These are phyloP conservation scores for Purpureocillium lavendulum DNA, from an alignment of 2,329 filamentous ascomycete species.

Conservation along the genomic window DNA sequence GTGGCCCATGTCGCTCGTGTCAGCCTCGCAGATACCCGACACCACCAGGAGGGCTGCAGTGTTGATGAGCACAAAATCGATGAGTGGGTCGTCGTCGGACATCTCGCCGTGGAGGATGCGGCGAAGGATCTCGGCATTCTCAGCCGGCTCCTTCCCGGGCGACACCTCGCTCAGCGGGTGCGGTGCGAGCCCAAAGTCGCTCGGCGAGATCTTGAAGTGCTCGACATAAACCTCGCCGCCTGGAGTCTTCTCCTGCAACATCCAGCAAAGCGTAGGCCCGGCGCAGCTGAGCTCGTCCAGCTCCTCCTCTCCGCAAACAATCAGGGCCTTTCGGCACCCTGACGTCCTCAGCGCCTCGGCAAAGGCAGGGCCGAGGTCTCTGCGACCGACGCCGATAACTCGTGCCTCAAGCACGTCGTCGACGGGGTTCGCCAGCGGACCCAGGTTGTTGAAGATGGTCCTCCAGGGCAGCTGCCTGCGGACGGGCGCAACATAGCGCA, in stretches of 20 bases:
- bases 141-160: constrained; percentile 73
- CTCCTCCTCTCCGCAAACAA: constrained; percentile 91
- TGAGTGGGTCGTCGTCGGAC: constrained; percentile 67
- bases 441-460: constrained; percentile 96
- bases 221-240: constrained; percentile 48
- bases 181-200: constrained; percentile 75
- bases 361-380: constrained; percentile 81
- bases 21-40: constrained; percentile 78
- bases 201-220: constrained; percentile 68
- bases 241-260: constrained; percentile 45
- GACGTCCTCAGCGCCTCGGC: constrained; percentile 72
- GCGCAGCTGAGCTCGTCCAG: constrained; percentile 94
- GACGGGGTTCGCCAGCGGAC: constrained; percentile 84
- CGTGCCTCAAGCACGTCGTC: constrained; percentile 79
- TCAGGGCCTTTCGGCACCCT: constrained; percentile 73
- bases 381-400: constrained; percentile 84
- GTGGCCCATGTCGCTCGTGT: constrained; percentile 68
- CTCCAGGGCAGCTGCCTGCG: constrained; percentile 85
- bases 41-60: constrained; percentile 81
- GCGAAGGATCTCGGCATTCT: constrained; percentile 81
- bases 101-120: constrained; percentile 68
- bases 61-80: constrained; percentile 93
- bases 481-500: constrained; percentile 80
- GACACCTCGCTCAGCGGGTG: constrained; percentile 74
- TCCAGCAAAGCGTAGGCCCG: constrained; percentile 84